Percentiles rank a stretch among this genome's conserved stretches.
Evolutionary conservation across 768 basidiomycete genomes (phyloP).

Genomic region (Asterophora lycoperdoides): DNA sequence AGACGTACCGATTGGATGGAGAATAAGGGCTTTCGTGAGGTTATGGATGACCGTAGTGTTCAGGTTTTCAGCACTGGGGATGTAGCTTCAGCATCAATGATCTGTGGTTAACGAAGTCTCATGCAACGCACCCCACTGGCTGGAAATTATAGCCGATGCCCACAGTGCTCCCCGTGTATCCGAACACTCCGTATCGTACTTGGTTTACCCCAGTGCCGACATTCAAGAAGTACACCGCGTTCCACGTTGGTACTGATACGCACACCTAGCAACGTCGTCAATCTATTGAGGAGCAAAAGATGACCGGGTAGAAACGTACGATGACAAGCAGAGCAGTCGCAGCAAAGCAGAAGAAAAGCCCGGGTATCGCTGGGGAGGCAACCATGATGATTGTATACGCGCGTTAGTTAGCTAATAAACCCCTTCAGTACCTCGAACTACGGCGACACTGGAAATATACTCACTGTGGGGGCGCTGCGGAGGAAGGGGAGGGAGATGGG

Average conservation of each 20-base stretch:
- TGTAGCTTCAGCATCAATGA: not conserved
- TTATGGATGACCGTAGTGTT: slow-evolving; percentile 56
- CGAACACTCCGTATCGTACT: slow-evolving; percentile 72
- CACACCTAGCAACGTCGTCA: slow-evolving; percentile 43
- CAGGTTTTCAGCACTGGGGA: slow-evolving; percentile 23
- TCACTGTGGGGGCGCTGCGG: not conserved
- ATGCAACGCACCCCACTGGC: slow-evolving; percentile 4
- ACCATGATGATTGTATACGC: slow-evolving; percentile 31
- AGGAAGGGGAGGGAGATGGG: not conserved
- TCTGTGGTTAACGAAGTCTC: not conserved
- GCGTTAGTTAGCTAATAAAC: not conserved
- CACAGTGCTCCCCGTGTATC: slow-evolving; percentile 54
- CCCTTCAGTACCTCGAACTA: not conserved
- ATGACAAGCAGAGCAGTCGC: slow-evolving; percentile 68
- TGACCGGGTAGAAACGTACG: slow-evolving; percentile 41
- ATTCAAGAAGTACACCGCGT: slow-evolving; percentile 62
- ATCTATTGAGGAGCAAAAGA: not conserved
- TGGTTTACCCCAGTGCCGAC: slow-evolving; percentile 35
- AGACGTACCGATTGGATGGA: slow-evolving; percentile 71
- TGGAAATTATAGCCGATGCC: slow-evolving; percentile 57
- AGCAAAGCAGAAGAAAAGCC: slow-evolving; percentile 66
- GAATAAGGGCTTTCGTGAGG: slow-evolving; percentile 68
- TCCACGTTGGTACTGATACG: slow-evolving; percentile 73
- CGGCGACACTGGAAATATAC: not conserved
- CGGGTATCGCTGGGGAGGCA: slow-evolving; percentile 60